phyloP scores from a whole-genome alignment of 2,329 filamentous ascomycete species.

The Verticillium nonalfalfae region DNA sequence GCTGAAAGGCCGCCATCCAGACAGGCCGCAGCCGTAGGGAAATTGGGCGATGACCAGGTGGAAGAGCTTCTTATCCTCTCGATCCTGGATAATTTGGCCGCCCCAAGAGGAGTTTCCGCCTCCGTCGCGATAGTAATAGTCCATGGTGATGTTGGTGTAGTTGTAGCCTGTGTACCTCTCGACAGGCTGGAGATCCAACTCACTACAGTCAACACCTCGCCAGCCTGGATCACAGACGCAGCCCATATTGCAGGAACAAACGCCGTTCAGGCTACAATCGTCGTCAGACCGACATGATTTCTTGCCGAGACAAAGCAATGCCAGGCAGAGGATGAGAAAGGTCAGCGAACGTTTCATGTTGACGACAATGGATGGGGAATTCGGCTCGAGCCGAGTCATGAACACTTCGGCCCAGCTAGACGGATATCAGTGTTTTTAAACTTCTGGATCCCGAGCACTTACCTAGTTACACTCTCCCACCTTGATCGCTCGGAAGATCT shows the following conservation, averaged over 20 bases:
- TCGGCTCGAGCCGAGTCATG: neutral
- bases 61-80: slow-evolving; percentile 25
- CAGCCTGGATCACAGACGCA: slow-evolving; percentile 34
- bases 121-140: neutral
- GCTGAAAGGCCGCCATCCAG: slow-evolving; percentile 39
- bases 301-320: neutral
- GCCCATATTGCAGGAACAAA: slow-evolving; percentile 10
- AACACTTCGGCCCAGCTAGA: too few species aligned
- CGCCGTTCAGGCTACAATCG: slow-evolving; percentile 22
- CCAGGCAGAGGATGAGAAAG: neutral
- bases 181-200: slow-evolving; percentile 35
- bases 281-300: slow-evolving; percentile 15
- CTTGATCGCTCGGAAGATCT: too few species aligned
- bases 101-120: slow-evolving; percentile 40
- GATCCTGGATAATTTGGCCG: slow-evolving; percentile 37
- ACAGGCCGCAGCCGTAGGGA: slow-evolving; percentile 34
- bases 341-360: neutral
- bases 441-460: too few species aligned
- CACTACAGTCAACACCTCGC: slow-evolving; percentile 33
- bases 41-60: slow-evolving; percentile 40
- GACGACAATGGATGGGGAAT: neutral
- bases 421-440: too few species aligned
- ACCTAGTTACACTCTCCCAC: too few species aligned
- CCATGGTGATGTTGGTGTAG: slow-evolving; percentile 8
- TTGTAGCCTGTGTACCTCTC: slow-evolving; percentile 36